Conservation (phyloP, 129 eudicot genomes). For the Kitagawia praeruptora region DNA sequence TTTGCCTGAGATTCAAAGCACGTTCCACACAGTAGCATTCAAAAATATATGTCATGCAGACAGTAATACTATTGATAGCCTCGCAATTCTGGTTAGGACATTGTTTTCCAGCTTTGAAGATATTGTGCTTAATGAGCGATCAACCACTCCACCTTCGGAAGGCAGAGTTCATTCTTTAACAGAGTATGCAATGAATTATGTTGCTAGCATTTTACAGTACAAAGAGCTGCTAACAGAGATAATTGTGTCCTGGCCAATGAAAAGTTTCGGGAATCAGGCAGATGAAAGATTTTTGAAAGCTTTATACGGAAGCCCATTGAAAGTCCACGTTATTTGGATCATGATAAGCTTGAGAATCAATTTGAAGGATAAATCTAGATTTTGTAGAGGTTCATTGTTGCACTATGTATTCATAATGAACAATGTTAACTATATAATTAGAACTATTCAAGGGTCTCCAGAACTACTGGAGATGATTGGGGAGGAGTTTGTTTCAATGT, state of each 20-base stretch:
- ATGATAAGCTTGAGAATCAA: neutral
- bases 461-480: slow-evolving; percentile 1
- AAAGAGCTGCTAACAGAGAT: neutral
- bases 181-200: slow-evolving; percentile 6
- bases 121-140: neutral
- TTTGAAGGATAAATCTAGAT: neutral
- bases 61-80: neutral
- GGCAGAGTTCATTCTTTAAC: slow-evolving; percentile 14
- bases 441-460: neutral
- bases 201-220: neutral
- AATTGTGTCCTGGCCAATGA: neutral
- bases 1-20: neutral
- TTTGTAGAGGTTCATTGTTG: neutral
- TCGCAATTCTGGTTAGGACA: neutral
- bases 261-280: neutral
- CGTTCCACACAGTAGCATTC: neutral
- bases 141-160: neutral
- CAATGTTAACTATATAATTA: neutral
- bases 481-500: neutral
- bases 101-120: neutral
- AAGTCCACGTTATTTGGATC: neutral
- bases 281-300: neutral
- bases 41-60: neutral
- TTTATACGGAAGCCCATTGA: neutral
- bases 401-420: neutral